phyloP scores from a whole-genome alignment of 2,329 filamentous ascomycete genomes.

The Bimuria novae-zelandiae region DNA sequence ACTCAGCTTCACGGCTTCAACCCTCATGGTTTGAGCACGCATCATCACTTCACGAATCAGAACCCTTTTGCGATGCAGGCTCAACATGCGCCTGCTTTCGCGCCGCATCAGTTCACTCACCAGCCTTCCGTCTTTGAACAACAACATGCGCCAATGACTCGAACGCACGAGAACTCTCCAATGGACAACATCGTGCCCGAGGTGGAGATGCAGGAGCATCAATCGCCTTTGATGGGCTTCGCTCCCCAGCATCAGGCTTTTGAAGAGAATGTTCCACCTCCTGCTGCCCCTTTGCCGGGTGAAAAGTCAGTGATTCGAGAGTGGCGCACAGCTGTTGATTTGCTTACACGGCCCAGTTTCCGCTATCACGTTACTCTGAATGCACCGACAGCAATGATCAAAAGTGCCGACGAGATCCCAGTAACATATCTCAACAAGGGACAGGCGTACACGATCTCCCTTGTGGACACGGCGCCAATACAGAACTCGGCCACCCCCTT shows the following conservation, averaged over 20 bases:
- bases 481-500: slow-evolving; percentile 61
- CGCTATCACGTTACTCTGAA: slow-evolving; percentile 89
- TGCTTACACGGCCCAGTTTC: slow-evolving; percentile 60
- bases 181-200: slow-evolving; percentile 61
- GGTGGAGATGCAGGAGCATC: slow-evolving; percentile 61
- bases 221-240: slow-evolving; percentile 64
- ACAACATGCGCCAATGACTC: slow-evolving; percentile 64
- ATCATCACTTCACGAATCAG: slow-evolving; percentile 62
- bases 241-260: slow-evolving; percentile 56
- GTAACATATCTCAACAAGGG: slow-evolving; percentile 99
- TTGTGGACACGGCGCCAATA: slow-evolving; percentile 74
- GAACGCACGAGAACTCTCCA: slow-evolving; percentile 67
- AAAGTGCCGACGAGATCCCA: slow-evolving; percentile 84
- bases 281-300: slow-evolving; percentile 45
- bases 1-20: slow-evolving; percentile 71
- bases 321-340: background rate
- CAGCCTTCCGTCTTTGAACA: slow-evolving; percentile 76
- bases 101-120: slow-evolving; percentile 79
- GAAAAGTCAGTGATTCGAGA: slow-evolving; percentile 51
- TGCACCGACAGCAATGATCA: slow-evolving; percentile 95
- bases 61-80: slow-evolving; percentile 69
- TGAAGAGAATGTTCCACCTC: slow-evolving; percentile 53
- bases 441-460: slow-evolving; percentile 85
- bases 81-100: slow-evolving; percentile 60
- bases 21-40: slow-evolving; percentile 43